Evolutionary conservation across 306 rosid species (phyloP).

Genomic region (Ormosia emarginata): DNA sequence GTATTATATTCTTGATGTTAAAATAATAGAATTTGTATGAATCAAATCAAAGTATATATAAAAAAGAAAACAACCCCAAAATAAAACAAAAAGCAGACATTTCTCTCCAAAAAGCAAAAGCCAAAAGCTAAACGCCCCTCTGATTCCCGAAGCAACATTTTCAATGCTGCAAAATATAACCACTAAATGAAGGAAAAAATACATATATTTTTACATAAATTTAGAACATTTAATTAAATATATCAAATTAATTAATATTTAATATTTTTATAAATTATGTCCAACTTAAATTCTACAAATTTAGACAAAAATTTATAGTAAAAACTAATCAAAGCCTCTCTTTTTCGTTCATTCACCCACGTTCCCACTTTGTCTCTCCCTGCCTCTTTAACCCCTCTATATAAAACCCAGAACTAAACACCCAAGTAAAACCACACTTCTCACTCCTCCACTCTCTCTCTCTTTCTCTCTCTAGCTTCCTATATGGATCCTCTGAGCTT

Average conservation of each 20-base stretch:
- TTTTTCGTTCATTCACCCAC: conserved; percentile 31
- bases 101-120: conserved; percentile 17
- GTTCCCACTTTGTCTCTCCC: neutral
- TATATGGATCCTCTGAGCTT: conserved; percentile 68
- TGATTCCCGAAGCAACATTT: conserved; percentile 33
- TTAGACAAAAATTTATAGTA: no score
- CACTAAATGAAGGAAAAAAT: no score
- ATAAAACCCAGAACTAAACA: conserved; percentile 29
- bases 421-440: neutral
- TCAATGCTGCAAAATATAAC: conserved; percentile 31
- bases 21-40: neutral
- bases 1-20: no score
- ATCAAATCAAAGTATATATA: no score
- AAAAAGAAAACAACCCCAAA: neutral
- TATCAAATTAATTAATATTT: no score
- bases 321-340: neutral
- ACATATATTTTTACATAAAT: no score
- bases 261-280: no score
- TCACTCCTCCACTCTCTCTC: neutral
- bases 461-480: neutral
- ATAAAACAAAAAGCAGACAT: conserved; percentile 14
- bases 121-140: conserved; percentile 37
- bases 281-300: no score
- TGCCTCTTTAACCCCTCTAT: neutral
- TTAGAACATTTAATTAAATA: no score